Evolutionary conservation across 352 stramenopile species (phyloP), one percentile per base, ranked within the genome.

Genomic region (Globisporangium abappressorium): DNA sequence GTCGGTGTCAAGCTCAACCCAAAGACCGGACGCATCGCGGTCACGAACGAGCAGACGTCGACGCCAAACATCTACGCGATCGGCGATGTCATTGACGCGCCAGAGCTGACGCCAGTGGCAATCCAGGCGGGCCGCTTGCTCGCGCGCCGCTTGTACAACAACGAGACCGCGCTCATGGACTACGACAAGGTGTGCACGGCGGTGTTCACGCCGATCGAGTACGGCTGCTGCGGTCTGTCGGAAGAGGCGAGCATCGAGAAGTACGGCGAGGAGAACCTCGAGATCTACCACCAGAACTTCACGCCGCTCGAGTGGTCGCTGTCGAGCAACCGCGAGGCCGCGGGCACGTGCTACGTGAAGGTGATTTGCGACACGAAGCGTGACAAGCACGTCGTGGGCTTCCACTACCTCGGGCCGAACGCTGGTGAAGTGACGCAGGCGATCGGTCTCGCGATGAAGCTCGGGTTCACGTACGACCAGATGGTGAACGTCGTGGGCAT

Each of bases 371-470:
- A 98, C 71, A 98, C 96, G 75, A 83, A 71, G 22, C 77, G 89
- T 18, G 78, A 92, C 68, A 84, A 94, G 49, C 85, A 84, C 54
- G 96, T 99, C 5, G 73, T 99, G 62, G 98, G 98, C 59, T 98
- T 99, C 61, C 98, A 99, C 75, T 99, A 98, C 75, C 71, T 99
- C n/a, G 97, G 97, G 41, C 98, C 97, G 20, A 98, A 99, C 70
- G 97, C 97, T 41, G 97, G 98, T 57, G 98, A 99, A 81, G 87
- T 98, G 60, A 97, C 91, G 30, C 93, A 97, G 70, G 87, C 95
- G 43, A 98, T 98, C 70, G 95, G 92, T 20, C 80, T 98, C 26
- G 90, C 94, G 2, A 98, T 99, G 87, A 98, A 98, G 75, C 71
- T 98, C 63, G 90, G 94, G 30, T 91, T 98, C 67, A 99, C 87